These are phyloP conservation scores for Chlorociboria aeruginascens DNA, from an alignment of 495 filamentous ascomycete genomes.

Conservation along the genomic window DNA sequence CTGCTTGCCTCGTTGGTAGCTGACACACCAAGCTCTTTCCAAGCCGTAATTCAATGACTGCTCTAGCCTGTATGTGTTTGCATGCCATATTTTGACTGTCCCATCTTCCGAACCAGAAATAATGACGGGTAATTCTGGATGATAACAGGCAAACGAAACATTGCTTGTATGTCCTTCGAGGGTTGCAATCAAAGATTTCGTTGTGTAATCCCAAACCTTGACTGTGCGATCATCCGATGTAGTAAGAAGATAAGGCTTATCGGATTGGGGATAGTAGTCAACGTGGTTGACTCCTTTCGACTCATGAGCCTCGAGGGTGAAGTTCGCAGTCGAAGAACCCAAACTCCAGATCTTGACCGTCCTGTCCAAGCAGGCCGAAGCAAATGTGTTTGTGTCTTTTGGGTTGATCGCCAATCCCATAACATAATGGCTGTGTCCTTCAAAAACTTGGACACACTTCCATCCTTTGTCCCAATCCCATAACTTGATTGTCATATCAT, in stretches of 20 bases:
- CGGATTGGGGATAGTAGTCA: conserved; percentile 80
- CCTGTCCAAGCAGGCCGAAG: conserved; percentile 89
- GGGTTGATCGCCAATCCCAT: conserved; percentile 99
- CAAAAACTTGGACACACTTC: conserved; percentile 97
- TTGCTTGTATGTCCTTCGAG: conserved; percentile 97
- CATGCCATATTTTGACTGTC: conserved; percentile 97
- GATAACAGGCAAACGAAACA: conserved; percentile 97
- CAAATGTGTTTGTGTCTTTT: conserved; percentile 97
- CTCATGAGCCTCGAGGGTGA: conserved; percentile 93
- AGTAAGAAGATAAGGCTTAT: conserved; percentile 94
- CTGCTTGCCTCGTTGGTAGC: conserved; percentile 87
- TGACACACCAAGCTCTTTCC: conserved; percentile 94
- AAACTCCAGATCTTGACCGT: conserved; percentile 96
- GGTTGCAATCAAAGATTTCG: conserved; percentile 91
- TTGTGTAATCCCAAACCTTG: conserved; percentile 98
- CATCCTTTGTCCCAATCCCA: conserved; percentile 99
- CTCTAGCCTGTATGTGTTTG: conserved; percentile 89
- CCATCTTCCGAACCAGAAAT: conserved; percentile 99
- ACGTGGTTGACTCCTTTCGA: conserved; percentile 97
- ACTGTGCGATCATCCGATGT: conserved; percentile 91
- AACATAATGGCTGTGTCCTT: conserved; percentile 96
- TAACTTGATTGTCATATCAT: conserved; percentile 99
- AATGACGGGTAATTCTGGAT: conserved; percentile 92
- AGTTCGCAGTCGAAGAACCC: conserved; percentile 81
- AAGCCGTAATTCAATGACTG: conserved; percentile 92